Evolutionary conservation across 495 filamentous ascomycete genomes (phyloP).

Genomic region (Aspergillus affinis): DNA sequence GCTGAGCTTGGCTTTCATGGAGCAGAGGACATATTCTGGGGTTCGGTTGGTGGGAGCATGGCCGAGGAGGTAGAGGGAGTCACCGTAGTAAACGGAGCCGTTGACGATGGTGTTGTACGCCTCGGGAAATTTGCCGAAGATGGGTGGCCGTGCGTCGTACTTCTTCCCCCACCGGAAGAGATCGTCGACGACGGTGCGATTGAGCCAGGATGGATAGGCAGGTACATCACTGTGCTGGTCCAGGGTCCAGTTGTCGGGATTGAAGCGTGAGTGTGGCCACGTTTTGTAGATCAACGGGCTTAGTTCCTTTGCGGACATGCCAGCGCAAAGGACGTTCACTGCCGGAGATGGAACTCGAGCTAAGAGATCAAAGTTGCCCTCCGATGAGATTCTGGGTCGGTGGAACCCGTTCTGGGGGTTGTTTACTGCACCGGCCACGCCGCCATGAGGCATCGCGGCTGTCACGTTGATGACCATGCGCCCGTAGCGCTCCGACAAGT

Average conservation of each 20-base stretch:
- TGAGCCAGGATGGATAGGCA: conserved; percentile 38
- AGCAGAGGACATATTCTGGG: conserved; percentile 59
- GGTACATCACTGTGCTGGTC: conserved; percentile 23
- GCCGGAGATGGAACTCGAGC: conserved; percentile 65
- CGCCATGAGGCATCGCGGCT: conserved; percentile 70
- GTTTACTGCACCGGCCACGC: conserved; percentile 59
- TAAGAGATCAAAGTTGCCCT: conserved; percentile 62
- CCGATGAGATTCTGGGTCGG: conserved; percentile 64
- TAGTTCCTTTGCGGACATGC: conserved; percentile 57
- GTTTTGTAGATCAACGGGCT: conserved; percentile 57
- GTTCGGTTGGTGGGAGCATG: conserved; percentile 32
- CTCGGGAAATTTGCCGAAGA: conserved; percentile 61
- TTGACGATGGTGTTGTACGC: conserved; percentile 68
- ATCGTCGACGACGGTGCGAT: conserved; percentile 63
- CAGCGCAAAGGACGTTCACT: conserved; percentile 69
- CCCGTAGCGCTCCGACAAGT: conserved; percentile 39
- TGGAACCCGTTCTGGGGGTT: conserved; percentile 60
- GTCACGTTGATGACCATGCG: conserved; percentile 71
- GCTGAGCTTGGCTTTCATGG: conserved; percentile 56
- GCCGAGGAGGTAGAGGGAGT: conserved; percentile 64
- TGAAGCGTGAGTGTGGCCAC: conserved; percentile 53
- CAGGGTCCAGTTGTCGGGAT: conserved; percentile 32
- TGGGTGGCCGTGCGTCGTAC: conserved; percentile 52
- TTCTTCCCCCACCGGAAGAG: conserved; percentile 62
- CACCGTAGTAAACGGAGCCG: conserved; percentile 33